phyloP scores from a whole-genome alignment of 192 early-diverging fungal genomes.

The Podila horticola region DNA sequence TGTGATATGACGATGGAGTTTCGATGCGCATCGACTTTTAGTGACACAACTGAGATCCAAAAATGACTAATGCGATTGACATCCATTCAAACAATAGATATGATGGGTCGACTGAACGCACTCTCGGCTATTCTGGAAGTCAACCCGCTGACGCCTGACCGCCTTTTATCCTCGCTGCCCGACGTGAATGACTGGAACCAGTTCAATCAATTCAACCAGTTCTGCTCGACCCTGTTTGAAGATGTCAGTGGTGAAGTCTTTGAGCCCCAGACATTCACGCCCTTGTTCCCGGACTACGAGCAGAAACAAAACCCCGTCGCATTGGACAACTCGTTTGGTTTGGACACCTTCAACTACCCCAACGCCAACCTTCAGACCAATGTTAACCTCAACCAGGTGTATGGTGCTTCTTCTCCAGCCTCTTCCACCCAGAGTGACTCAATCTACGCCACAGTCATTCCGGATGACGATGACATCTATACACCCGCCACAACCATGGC shows the following conservation, averaged over 20 bases:
- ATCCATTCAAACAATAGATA: conserved; percentile 20
- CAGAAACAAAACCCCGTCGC: conserved; percentile 35
- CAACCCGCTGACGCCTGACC: conserved; percentile 28
- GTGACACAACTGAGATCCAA: no score
- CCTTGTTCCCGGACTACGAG: conserved; percentile 39
- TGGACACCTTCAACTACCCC: conserved; percentile 4
- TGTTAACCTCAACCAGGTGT: background rate
- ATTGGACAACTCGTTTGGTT: conserved; percentile 14
- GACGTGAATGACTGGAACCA: conserved; percentile 35
- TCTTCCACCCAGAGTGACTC: conserved; percentile 19
- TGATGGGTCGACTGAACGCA: conserved; percentile 49
- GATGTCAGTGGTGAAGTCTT: conserved; percentile 52
- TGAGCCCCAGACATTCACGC: conserved; percentile 35
- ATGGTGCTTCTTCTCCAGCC: background rate
- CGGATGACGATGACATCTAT: conserved; percentile 19
- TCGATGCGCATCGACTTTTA: no score
- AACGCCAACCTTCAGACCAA: background rate
- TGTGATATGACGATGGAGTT: no score
- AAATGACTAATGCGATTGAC: no score
- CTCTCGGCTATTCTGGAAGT: conserved; percentile 38
- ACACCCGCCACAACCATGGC: conserved; percentile 1
- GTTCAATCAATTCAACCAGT: conserved; percentile 47
- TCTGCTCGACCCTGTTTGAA: conserved; percentile 38
- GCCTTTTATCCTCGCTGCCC: conserved; percentile 22
- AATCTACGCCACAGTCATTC: conserved; percentile 32